Evolutionary conservation across 257 asterid genomes (phyloP).

Genomic region (Leptodermis oblonga): DNA sequence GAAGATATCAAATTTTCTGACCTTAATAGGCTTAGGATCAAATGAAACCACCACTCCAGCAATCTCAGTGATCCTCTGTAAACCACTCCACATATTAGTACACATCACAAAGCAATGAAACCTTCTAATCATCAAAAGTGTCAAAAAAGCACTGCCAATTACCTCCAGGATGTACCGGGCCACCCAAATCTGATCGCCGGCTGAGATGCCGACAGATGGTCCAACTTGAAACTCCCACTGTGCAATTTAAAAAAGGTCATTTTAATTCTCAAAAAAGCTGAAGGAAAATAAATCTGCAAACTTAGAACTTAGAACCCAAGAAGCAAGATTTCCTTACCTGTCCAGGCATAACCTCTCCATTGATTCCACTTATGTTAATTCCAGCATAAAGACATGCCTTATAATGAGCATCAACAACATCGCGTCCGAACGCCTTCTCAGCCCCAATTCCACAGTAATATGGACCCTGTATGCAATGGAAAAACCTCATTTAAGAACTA

Average conservation of each 20-base stretch:
- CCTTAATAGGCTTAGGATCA: slow-evolving; percentile 90
- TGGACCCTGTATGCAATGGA: slow-evolving; percentile 49
- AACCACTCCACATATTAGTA: slow-evolving; percentile 1
- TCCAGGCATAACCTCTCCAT: slow-evolving; percentile 96
- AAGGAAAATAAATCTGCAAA: not conserved
- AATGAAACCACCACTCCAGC: slow-evolving; percentile 85
- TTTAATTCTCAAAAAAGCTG: not conserved
- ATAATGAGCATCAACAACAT: slow-evolving; percentile 76
- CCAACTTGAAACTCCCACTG: slow-evolving; percentile 99
- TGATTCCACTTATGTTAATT: slow-evolving; percentile 81
- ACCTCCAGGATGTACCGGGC: slow-evolving; percentile 95
- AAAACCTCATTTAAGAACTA: not conserved
- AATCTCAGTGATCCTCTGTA: slow-evolving; percentile 86
- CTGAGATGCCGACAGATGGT: slow-evolving; percentile 84
- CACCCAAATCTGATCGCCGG: slow-evolving; percentile 85
- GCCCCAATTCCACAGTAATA: slow-evolving; percentile 89
- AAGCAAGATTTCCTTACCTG: slow-evolving; percentile 39
- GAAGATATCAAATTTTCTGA: slow-evolving; percentile 14
- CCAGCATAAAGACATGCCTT: slow-evolving; percentile 86
- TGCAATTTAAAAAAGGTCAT: slow-evolving; percentile 10
- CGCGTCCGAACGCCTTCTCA: slow-evolving; percentile 87
- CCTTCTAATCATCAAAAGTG: not conserved
- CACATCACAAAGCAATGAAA: not conserved
- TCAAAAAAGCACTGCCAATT: not conserved
- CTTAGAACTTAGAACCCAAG: not conserved